phyloP scores from a whole-genome alignment of 441 rosid species.

The Gossypium schwendimanii region DNA sequence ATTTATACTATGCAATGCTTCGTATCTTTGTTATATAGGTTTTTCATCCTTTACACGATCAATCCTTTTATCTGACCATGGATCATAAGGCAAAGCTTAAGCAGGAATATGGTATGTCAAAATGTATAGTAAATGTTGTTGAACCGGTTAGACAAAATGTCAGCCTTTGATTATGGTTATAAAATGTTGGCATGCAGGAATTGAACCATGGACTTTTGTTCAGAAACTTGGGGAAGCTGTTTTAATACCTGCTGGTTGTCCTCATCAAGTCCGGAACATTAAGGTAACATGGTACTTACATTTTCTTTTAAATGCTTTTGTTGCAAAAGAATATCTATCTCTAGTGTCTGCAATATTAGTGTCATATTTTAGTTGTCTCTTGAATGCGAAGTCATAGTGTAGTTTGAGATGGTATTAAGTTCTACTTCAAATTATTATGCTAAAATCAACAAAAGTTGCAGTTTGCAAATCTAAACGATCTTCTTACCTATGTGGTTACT shows the following conservation, averaged over 20 bases:
- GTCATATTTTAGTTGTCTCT: not conserved
- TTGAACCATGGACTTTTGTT: conserved; percentile 86
- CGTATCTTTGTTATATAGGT: conserved; percentile 36
- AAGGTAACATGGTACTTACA: conserved; percentile 41
- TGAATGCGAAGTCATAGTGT: not conserved
- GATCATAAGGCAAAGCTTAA: conserved; percentile 68
- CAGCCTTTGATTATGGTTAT: not conserved
- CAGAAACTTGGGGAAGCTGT: conserved; percentile 94
- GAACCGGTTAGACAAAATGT: not conserved
- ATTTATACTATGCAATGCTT: not conserved
- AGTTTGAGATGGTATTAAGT: conserved; percentile 6
- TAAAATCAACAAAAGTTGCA: not conserved
- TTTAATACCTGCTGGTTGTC: conserved; percentile 86
- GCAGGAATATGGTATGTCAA: conserved; percentile 62
- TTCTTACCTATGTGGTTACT: not conserved
- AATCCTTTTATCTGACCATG: conserved; percentile 49
- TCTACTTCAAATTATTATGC: not conserved
- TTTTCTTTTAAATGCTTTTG: not conserved
- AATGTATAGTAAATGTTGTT: not conserved
- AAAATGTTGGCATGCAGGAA: conserved; percentile 34
- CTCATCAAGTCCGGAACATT: conserved; percentile 89
- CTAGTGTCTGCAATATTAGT: not conserved
- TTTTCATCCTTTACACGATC: conserved; percentile 75
- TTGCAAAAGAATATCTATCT: not conserved
- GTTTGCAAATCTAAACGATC: not conserved